Conservation (phyloP, 2,329 filamentous ascomycete species). For the Exophiala mesophila region DNA sequence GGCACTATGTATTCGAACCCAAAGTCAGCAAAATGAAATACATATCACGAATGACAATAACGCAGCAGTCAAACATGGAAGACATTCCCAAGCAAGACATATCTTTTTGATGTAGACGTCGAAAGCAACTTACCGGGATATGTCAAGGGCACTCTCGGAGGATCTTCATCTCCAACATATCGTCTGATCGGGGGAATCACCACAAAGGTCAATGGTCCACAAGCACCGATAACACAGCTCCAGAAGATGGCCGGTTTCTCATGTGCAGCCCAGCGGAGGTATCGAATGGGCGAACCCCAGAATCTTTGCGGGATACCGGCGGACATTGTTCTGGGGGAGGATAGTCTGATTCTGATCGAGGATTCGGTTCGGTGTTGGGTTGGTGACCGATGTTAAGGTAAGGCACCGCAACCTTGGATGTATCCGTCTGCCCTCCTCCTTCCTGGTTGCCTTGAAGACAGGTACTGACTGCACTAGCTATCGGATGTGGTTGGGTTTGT, state of each 20-base stretch:
- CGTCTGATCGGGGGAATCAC: slow-evolving; percentile 69
- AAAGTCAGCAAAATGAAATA: slow-evolving; percentile 20
- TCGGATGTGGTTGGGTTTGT: too few relatives aligned
- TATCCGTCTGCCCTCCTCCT: neutral
- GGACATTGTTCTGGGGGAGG: slow-evolving; percentile 29
- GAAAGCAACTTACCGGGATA: slow-evolving; percentile 90
- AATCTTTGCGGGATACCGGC: slow-evolving; percentile 60
- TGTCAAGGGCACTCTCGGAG: slow-evolving; percentile 72
- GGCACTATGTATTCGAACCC: slow-evolving; percentile 35
- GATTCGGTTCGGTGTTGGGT: neutral
- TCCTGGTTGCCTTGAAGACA: neutral
- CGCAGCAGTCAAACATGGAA: too few relatives aligned
- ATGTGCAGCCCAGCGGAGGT: slow-evolving; percentile 81
- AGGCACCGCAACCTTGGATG: too few relatives aligned
- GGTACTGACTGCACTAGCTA: too few relatives aligned
- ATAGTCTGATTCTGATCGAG: neutral
- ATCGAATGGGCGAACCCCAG: slow-evolving; percentile 77
- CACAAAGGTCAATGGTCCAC: slow-evolving; percentile 67
- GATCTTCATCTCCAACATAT: slow-evolving; percentile 67
- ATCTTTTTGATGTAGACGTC: too few relatives aligned
- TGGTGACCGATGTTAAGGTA: neutral
- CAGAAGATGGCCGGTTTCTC: slow-evolving; percentile 90
- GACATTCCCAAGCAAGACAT: too few relatives aligned
- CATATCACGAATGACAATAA: too few relatives aligned
- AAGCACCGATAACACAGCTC: slow-evolving; percentile 67